Evolutionary conservation across 2,329 filamentous ascomycete species (phyloP).

Genomic region (Colletotrichum sublineola): DNA sequence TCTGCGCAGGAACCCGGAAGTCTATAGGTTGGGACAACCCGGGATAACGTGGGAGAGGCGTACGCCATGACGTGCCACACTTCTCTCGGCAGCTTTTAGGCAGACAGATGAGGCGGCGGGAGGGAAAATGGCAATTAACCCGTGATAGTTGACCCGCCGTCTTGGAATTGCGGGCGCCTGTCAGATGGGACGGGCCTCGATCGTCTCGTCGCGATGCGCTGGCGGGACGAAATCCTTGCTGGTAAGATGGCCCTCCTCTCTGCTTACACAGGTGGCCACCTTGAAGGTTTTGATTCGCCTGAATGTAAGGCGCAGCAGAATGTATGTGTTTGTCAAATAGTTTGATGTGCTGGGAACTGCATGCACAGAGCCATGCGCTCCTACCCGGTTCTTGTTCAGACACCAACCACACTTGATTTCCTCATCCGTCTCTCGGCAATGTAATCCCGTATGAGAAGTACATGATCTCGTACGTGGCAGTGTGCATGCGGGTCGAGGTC

Average conservation of each 20-base stretch:
- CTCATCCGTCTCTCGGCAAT: background rate
- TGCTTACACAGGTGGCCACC: background rate
- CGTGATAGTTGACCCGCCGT: conserved; percentile 9
- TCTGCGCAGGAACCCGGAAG: conserved; percentile 50
- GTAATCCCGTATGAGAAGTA: background rate
- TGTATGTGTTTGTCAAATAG: conserved; percentile 1
- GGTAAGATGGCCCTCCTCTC: conserved; percentile 7
- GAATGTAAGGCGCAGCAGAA: background rate
- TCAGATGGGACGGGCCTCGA: conserved; percentile 40
- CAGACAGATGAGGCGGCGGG: background rate
- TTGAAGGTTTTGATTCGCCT: background rate
- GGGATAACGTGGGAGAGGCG: conserved; percentile 5
- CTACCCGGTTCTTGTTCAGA: background rate
- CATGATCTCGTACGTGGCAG: background rate
- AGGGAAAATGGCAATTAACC: background rate
- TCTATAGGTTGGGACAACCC: conserved; percentile 31
- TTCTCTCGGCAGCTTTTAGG: conserved; percentile 6
- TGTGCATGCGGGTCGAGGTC: background rate
- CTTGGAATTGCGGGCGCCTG: conserved; percentile 24
- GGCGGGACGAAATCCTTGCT: conserved; percentile 19
- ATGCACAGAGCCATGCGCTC: conserved; percentile 11
- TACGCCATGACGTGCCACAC: conserved; percentile 32
- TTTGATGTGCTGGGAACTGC: background rate
- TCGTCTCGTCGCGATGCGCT: conserved; percentile 38
- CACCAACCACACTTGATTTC: background rate